Conservation (phyloP, 169 alveolate species). For the Eimeria mitis region DNA sequence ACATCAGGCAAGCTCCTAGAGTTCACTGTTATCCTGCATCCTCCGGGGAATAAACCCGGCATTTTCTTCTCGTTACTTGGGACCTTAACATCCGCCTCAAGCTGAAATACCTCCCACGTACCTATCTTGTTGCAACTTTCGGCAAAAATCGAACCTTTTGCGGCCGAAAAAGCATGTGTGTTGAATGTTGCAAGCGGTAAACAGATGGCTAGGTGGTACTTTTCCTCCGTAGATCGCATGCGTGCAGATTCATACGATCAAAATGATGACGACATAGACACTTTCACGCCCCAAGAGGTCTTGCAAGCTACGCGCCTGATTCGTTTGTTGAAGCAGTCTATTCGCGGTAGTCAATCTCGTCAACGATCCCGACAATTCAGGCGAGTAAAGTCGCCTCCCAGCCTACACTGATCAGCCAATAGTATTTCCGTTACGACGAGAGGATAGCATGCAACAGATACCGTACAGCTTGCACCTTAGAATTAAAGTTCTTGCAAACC, state of each 20-base stretch:
- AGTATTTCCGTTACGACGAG: not conserved
- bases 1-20: slow-evolving; percentile 6
- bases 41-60: not conserved
- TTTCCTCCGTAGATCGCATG: not conserved
- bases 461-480: not conserved
- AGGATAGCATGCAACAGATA: not conserved
- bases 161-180: not conserved
- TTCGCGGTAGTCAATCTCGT: slow-evolving; percentile 12
- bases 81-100: not conserved
- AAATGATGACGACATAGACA: slow-evolving; percentile 33
- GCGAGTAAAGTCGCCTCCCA: slow-evolving; percentile 18
- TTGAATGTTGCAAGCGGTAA: not conserved
- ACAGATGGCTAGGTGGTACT: not conserved
- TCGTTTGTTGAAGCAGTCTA: slow-evolving; percentile 52
- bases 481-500: not conserved
- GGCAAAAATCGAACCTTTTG: not conserved
- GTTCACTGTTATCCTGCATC: not conserved
- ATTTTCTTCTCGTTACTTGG: not conserved
- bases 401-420: not conserved
- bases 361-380: slow-evolving; percentile 14
- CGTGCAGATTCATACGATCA: slow-evolving; percentile 21
- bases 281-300: slow-evolving; percentile 60
- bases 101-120: not conserved
- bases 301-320: slow-evolving; percentile 62
- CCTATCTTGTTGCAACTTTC: not conserved